Evolutionary conservation across 1,284 basidiomycete genomes (phyloP), one percentile per base, ranked within the genome.

Genomic region (Moniliella sp.): DNA sequence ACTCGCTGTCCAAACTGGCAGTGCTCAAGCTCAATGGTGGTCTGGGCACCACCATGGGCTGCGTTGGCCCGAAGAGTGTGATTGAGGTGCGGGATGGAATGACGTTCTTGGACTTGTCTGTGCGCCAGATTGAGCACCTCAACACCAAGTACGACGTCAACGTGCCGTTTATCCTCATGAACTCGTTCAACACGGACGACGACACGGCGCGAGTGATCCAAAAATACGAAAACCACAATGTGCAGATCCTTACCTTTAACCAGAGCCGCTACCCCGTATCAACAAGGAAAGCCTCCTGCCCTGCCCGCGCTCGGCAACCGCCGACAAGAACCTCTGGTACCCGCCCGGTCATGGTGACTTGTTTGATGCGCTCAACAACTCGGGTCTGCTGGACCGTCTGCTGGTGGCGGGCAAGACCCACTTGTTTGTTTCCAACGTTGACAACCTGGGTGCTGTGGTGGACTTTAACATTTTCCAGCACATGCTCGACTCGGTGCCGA

Each of bases 11-110:
- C 45, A 53, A 61, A 68, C 76, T 97, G 45, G 91, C 88, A 23
- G 91, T 99, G 19, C 76, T 97, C 67, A 97, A 97, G 69, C 80
- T 97, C 63, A 99, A 99, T 64, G 91, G 91, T 65, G 91, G 91
- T 66, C 76, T 99, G 40, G 91, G 91, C 56, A 88, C 83, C 25
- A 88, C 82, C 35, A 84, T 86, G 82, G 84, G 81, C 16, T 65
- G 43, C 53, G 83, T 81, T 35, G 80, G 81, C 17, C 71, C 63
- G 33, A 65, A 65, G 46, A 51, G 46, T 15, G 61, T 64, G 32
- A 65, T 65, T 38, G 63, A 64, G 45, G 63, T 65, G 26, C 56
- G 63, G 32, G 76, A 94, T 61, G 79, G 86, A 64, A 94, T 94
- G 88, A 94, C 86, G 34, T 94, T 97, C 75, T 73, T 97, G 47